Evolutionary conservation across 1,284 basidiomycete species (phyloP).

Genomic region (Pseudozyma hubeiensis): DNA sequence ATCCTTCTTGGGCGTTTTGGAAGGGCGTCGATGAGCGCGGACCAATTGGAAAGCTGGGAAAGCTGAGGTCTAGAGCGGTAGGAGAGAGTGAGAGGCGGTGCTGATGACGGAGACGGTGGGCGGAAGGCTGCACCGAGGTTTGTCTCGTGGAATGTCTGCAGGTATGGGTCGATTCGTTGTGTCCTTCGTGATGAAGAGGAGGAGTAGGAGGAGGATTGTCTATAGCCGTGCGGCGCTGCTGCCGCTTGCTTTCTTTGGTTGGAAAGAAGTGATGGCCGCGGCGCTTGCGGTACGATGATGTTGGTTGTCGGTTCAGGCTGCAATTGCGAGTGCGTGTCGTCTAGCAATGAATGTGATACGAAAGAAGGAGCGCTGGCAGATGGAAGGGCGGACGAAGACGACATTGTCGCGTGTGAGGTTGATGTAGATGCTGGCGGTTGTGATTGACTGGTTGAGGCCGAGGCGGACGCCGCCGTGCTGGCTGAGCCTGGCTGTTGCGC

Average conservation of each 20-base stretch:
- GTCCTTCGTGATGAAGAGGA: constrained; percentile 1
- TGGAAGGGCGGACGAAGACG: neutral
- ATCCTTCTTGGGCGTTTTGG: constrained; percentile 14
- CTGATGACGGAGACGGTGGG: constrained; percentile 41
- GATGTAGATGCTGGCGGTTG: neutral
- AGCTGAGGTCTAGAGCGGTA: constrained; percentile 40
- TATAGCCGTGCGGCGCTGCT: constrained; percentile 2
- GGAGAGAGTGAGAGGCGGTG: constrained; percentile 51
- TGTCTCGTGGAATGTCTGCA: constrained; percentile 22
- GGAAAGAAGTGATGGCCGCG: constrained; percentile 17
- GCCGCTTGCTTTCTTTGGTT: constrained; percentile 20
- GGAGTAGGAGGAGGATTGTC: neutral
- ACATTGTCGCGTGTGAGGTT: neutral
- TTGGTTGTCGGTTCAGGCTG: neutral
- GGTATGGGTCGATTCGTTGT: constrained; percentile 11
- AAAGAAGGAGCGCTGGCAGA: constrained; percentile 13
- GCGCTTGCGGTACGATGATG: constrained; percentile 11
- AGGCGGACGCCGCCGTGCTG: constrained; percentile 7
- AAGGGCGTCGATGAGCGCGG: constrained; percentile 26
- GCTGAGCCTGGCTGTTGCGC: neutral
- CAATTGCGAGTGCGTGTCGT: constrained; percentile 1
- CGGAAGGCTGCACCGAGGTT: constrained; percentile 30
- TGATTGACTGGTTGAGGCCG: neutral
- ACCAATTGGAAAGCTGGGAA: constrained; percentile 23
- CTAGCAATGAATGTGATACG: constrained; percentile 18